Percentiles rank a stretch among this genome's conserved stretches.
Conservation (phyloP, 2,329 filamentous ascomycete genomes). For the Penicillium thymicola region DNA sequence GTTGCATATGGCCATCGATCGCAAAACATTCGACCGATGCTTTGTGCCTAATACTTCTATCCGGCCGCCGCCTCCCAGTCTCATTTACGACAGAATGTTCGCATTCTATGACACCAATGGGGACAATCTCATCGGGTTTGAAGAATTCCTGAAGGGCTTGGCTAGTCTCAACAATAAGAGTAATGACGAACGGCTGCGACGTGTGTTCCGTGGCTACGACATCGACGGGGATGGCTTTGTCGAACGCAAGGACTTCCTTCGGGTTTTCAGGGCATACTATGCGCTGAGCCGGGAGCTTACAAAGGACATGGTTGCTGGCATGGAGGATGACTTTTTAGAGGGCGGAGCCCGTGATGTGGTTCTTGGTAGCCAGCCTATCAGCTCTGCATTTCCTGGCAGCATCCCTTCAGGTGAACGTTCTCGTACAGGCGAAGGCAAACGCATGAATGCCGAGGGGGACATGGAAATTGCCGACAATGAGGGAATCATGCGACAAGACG, state of each 20-base stretch:
- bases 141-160: constrained; percentile 83
- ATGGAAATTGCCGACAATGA: constrained; percentile 61
- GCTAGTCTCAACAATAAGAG: constrained; percentile 60
- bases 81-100: constrained; percentile 96
- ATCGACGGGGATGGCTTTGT: constrained; percentile 85
- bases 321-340: constrained; percentile 74
- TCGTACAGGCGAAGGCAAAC: constrained; percentile 65
- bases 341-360: constrained; percentile 74
- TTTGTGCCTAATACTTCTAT: constrained; percentile 82
- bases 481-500: constrained; percentile 58
- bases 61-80: constrained; percentile 73
- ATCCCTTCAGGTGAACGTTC: constrained; percentile 62
- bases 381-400: constrained; percentile 70
- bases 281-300: constrained; percentile 86
- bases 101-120: constrained; percentile 90
- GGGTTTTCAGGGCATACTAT: constrained; percentile 91
- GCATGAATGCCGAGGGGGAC: constrained; percentile 60
- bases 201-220: constrained; percentile 86
- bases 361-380: constrained; percentile 70
- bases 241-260: constrained; percentile 78
- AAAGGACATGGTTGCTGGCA: constrained; percentile 72
- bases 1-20: constrained; percentile 79
- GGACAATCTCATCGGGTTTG: constrained; percentile 85
- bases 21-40: constrained; percentile 87
- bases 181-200: constrained; percentile 63